A percentile compares a stretch with the other conserved stretches of the same genome.
Conservation (phyloP, 163 green algal genomes). For the Coccomyxa subellipsoidea region DNA sequence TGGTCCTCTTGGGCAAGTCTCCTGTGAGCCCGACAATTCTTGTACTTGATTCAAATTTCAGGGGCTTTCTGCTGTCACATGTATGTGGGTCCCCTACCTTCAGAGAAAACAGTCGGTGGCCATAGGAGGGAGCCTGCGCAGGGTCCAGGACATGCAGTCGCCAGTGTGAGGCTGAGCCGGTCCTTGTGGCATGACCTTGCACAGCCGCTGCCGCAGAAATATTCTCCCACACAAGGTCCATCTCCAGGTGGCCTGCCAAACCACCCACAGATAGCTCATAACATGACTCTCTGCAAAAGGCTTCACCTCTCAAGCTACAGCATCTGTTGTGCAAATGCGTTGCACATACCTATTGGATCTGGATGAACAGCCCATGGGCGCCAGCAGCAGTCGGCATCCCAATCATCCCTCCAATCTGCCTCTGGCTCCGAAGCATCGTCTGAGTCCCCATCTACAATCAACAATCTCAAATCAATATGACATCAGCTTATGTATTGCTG, state of each 20-base stretch:
- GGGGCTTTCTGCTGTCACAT: too few relatives aligned
- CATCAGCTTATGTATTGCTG: too few relatives aligned
- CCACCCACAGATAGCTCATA: too few relatives aligned
- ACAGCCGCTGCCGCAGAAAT: conserved; percentile 4
- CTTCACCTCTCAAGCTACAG: not conserved
- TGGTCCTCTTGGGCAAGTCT: too few relatives aligned
- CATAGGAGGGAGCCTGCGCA: not conserved
- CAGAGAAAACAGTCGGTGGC: not conserved
- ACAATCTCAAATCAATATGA: too few relatives aligned
- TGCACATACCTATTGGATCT: conserved; percentile 46
- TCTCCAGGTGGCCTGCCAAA: conserved; percentile 54
- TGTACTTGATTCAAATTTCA: too few relatives aligned
- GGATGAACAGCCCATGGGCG: conserved; percentile 52
- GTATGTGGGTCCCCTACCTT: not conserved
- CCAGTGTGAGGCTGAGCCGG: not conserved
- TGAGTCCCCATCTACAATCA: not conserved
- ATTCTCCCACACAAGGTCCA: conserved; percentile 63
- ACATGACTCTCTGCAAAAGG: too few relatives aligned
- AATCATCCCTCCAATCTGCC: conserved; percentile 28
- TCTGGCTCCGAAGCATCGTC: not conserved
- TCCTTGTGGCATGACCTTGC: not conserved
- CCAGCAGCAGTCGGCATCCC: conserved; percentile 59
- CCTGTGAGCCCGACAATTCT: too few relatives aligned
- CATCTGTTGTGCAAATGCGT: not conserved
- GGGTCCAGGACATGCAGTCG: not conserved